Evolutionary conservation across 202 grass and related monocot species (phyloP).

Genomic region (Setaria viridis): DNA sequence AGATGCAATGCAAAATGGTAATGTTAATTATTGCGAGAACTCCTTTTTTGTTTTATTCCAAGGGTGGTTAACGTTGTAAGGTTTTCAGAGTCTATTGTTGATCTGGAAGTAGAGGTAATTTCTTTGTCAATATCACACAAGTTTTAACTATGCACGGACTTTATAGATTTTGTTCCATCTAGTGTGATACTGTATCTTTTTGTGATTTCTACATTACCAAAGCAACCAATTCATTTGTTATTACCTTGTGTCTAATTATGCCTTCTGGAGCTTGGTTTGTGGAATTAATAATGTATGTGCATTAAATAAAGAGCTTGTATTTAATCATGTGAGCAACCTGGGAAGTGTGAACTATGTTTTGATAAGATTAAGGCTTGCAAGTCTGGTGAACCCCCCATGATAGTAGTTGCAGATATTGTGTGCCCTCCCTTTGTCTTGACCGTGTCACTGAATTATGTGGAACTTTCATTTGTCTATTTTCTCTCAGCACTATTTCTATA

Average conservation of each 20-base stretch:
- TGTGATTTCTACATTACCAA: conserved; percentile 18
- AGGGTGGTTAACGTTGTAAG: conserved; percentile 88
- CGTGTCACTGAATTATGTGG: too few relatives aligned
- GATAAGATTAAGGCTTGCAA: too few relatives aligned
- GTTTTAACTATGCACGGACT: conserved; percentile 25
- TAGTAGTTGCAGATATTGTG: too few relatives aligned
- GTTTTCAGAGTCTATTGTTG: conserved; percentile 92
- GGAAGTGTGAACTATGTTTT: too few relatives aligned
- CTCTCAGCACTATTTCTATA: too few relatives aligned
- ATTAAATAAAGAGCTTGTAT: not conserved
- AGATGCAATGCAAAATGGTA: too few relatives aligned
- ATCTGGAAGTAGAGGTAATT: conserved; percentile 89
- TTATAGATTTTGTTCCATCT: conserved; percentile 15
- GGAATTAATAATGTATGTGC: conserved; percentile 18
- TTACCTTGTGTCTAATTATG: conserved; percentile 10
- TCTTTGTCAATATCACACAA: conserved; percentile 18
- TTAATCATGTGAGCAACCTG: too few relatives aligned
- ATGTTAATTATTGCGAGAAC: too few relatives aligned
- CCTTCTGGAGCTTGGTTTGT: not conserved
- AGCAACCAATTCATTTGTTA: conserved; percentile 13
- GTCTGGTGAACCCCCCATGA: too few relatives aligned
- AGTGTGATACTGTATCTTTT: not conserved
- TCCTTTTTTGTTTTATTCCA: too few relatives aligned
- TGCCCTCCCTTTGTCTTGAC: too few relatives aligned
- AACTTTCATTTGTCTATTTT: too few relatives aligned